Conservation (phyloP, 1,284 basidiomycete genomes). For the Inonotus obliquus region DNA sequence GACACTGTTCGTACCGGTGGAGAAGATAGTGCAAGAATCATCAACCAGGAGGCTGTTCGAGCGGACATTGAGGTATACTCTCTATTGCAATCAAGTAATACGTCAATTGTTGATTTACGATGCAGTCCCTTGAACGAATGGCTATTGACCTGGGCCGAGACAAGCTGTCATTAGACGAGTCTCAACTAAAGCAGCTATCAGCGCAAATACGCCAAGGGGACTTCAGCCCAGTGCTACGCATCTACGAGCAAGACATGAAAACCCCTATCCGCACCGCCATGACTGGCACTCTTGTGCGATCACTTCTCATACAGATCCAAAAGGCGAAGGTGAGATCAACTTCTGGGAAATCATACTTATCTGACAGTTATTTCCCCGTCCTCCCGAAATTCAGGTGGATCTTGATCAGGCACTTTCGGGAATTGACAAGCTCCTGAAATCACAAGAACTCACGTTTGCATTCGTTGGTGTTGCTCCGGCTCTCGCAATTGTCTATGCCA, state of each 20-base stretch:
- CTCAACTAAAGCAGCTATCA: slow-evolving; percentile 63
- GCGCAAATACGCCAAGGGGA: slow-evolving; percentile 75
- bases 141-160: slow-evolving; percentile 81
- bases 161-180: slow-evolving; percentile 58
- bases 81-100: neutral
- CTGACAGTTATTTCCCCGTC: neutral
- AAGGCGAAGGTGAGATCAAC: slow-evolving; percentile 79
- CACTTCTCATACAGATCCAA: slow-evolving; percentile 90
- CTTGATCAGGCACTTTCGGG: slow-evolving; percentile 82
- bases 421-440: slow-evolving; percentile 90
- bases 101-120: neutral
- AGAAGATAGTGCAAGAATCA: slow-evolving; percentile 61
- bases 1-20: slow-evolving; percentile 80
- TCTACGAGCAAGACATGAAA: slow-evolving; percentile 93
- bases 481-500: slow-evolving; percentile 74
- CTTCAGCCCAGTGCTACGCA: slow-evolving; percentile 80
- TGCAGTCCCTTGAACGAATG: slow-evolving; percentile 90
- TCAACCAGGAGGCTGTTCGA: slow-evolving; percentile 71
- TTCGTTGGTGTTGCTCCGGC: slow-evolving; percentile 96
- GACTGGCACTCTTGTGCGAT: slow-evolving; percentile 78
- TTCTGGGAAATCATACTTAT: slow-evolving; percentile 1
- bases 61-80: slow-evolving; percentile 70
- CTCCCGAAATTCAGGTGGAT: slow-evolving; percentile 69
- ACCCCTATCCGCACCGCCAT: slow-evolving; percentile 80
- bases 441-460: slow-evolving; percentile 95